Evolutionary conservation across 169 alveolate genomes (phyloP), one percentile per base, ranked within the genome.

Genomic region (Amoebophrya sp.): DNA sequence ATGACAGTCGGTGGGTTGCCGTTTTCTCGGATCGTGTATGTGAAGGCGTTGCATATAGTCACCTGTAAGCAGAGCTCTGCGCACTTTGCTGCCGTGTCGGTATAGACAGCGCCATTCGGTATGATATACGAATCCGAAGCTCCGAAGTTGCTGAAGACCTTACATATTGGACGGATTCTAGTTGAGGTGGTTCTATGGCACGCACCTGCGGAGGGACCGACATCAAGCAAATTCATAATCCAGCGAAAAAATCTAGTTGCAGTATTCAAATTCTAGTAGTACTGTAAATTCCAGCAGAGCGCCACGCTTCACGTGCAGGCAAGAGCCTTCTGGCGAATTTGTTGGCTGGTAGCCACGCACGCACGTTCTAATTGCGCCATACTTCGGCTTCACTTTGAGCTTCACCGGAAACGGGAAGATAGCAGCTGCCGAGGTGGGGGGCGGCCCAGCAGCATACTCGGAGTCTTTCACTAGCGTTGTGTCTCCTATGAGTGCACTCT

Each of bases 1-100:
- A 65, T 65, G 33, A 65, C 39, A 10, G 83, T 65, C 0, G 83
- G 83, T 36, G 83, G 83, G 83, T 65, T 65, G 12, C 83, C 83
- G 83, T 65, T 65, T 18, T 65, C 83, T 29, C 83, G 83, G n/a
- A 65, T 65, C 83, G 83, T 65, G 83, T 65, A 65, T 18, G 83
- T 36, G 26, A 65, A 65, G 2, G 83, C 83, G 83, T 65, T 65
- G 83, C 83, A 65, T 36, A 0, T 1, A 6, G 36, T 65, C 39
- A 0, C 2, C 33, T 1, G 33, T 6, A 65, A 36, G n/a, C 83
- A 65, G 38, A 65, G 0, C 36, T 6, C 33, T 6, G 83, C 83
- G 83, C 83, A 65, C 1, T 65, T 26, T 6, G 83, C 83, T 6
- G 83, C 33, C 2, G 3, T 18, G 33, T 6, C 33, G 10, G 83